Evolutionary conservation across 1,284 basidiomycete genomes (phyloP).

Genomic region (Melampsora americana): DNA sequence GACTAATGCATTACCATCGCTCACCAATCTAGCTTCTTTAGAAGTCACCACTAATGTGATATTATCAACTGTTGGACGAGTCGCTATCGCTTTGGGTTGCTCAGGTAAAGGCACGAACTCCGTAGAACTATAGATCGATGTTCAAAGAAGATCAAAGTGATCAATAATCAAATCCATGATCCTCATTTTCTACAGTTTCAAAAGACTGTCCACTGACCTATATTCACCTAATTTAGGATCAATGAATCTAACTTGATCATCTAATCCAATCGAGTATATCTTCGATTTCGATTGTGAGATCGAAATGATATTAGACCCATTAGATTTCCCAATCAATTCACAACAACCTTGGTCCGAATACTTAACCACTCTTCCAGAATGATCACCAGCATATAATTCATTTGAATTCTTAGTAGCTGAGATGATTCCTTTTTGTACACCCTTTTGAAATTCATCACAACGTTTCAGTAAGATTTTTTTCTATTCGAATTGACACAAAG

Average conservation of each 20-base stretch:
- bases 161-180: too few relatives aligned
- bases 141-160: too few relatives aligned
- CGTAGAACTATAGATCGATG: not conserved
- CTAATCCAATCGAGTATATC: slow-evolving; percentile 71
- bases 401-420: slow-evolving; percentile 21
- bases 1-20: slow-evolving; percentile 65
- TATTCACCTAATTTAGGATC: slow-evolving; percentile 54
- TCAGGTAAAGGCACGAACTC: slow-evolving; percentile 56
- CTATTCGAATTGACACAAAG: not conserved
- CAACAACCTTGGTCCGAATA: slow-evolving; percentile 59
- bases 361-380: slow-evolving; percentile 69
- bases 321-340: slow-evolving; percentile 49
- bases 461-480: not conserved
- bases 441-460: not conserved
- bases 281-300: slow-evolving; percentile 48
- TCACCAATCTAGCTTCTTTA: slow-evolving; percentile 56
- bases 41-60: slow-evolving; percentile 72
- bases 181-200: too few relatives aligned
- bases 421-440: slow-evolving; percentile 42
- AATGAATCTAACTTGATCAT: slow-evolving; percentile 72
- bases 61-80: slow-evolving; percentile 60
- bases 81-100: slow-evolving; percentile 72
- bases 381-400: slow-evolving; percentile 64
- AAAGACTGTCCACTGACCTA: slow-evolving; percentile 13
- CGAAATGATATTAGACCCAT: slow-evolving; percentile 23